Base-by-base conservation (phyloP, 2,329 filamentous ascomycete genomes). In the Pochonia chlamydosporia region DNA sequence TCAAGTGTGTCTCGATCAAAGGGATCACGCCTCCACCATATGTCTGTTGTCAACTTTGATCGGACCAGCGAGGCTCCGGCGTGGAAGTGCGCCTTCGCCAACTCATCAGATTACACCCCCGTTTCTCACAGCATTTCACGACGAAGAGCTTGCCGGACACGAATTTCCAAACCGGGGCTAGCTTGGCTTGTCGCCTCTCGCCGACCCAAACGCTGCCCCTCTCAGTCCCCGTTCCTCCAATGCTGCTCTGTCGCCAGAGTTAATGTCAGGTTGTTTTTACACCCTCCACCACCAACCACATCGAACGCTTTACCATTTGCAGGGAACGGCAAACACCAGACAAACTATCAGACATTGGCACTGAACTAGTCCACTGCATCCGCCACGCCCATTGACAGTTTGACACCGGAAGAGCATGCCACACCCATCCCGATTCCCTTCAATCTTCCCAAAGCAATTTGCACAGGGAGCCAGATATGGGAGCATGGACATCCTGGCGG, bases 401-500 rank as follows among this genome's bases (percentile, higher is more conserved):
- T n/a, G n/a, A n/a, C n/a, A n/a, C n/a, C n/a, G n/a, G n/a, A n/a
- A n/a, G n/a, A n/a, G n/a, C n/a, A n/a, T n/a, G n/a, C n/a, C n/a
- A n/a, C n/a, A n/a, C n/a, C n/a, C n/a, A n/a, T n/a, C n/a, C n/a
- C n/a, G n/a, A n/a, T n/a, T n/a, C n/a, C n/a, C n/a, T n/a, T n/a
- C n/a, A n/a, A n/a, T n/a, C 10, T 40, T 8, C 37, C 20, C 37
- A 14, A 40, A 21, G 35, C 33, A 37, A 40, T 36, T 24, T 31
- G 33, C 28, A 14, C 24, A 13, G 44, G 23, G 16, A 23, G 24
- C 13, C 23, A 16, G 14, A 23, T 16, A 40, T 31, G 44, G 36
- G 18, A 35, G 44, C 20, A 30, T 30, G 43, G 41, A 37, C 26
- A 14, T 37, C 33, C 28, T 43, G 46, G 41, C 45, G 40, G 49